These are phyloP conservation scores for Botrytis tulipae DNA, from an alignment of 2,329 filamentous ascomycete genomes.

Conservation along the genomic window DNA sequence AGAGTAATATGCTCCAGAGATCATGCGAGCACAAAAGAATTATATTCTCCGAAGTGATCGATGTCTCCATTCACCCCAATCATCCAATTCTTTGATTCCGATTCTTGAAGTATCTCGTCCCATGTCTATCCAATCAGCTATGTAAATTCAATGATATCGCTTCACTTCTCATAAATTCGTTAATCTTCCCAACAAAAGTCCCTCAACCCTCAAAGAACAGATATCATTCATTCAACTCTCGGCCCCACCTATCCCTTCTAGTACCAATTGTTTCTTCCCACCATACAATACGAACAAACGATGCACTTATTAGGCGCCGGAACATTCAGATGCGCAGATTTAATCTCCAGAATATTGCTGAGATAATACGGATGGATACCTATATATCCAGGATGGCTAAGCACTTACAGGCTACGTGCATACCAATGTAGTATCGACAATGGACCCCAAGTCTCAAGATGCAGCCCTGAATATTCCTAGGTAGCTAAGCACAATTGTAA, in stretches of 20 bases:
- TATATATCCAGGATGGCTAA: neutral
- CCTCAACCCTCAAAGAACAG: constrained; percentile 2
- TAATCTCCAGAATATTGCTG: neutral
- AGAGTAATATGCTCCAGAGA: neutral
- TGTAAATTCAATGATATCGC: neutral
- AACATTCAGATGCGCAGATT: neutral
- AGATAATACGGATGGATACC: neutral
- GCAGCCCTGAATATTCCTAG: constrained; percentile 1
- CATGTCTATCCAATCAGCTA: neutral
- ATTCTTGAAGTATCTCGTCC: neutral
- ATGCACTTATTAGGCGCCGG: neutral
- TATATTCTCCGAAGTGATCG: neutral
- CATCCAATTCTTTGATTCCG: neutral
- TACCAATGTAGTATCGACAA: neutral
- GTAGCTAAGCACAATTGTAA: neutral
- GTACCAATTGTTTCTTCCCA: neutral
- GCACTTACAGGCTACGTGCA: neutral
- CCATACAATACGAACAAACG: neutral
- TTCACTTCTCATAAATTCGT: neutral
- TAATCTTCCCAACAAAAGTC: neutral
- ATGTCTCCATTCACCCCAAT: neutral
- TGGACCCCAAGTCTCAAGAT: neutral
- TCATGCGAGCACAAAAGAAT: constrained; percentile 3
- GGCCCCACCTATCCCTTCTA: neutral
- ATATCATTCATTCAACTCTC: neutral